Base-by-base conservation (phyloP, 2,329 filamentous ascomycete genomes). In the Akanthomyces uredinophilus region DNA sequence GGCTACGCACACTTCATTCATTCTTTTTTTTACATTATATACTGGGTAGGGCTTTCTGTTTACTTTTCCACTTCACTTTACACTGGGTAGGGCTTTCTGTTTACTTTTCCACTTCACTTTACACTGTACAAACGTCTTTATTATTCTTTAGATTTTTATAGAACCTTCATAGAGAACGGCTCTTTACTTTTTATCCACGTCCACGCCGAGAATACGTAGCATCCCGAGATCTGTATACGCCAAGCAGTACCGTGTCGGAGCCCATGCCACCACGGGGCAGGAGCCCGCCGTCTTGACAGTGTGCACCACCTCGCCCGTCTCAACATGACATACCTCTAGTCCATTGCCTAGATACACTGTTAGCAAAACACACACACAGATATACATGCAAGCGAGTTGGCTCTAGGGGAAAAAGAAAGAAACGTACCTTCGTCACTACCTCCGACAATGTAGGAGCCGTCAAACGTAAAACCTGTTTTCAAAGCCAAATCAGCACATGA, bases 391-490 rank as follows among this genome's bases (percentile, higher is more conserved):
- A 29, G 22, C 29, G 22, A 13, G 16, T 16, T 3, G 10, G 4
- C 18, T 37, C 18, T 4, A 68, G 43, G 29, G 10, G 22, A 27
- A 20, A 18, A 22, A 22, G 14, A 20, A 50, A 37, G 27, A 64
- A 24, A 63, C 76, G 71, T 74, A 79, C 85, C 87, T 74, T 92
- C 89, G 60, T 92, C 89, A 63, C 87, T 89, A 22, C 89, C 90
- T 11, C 87, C 89, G 2, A 88, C 85, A 27, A 93, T 77, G 70
- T 87, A 94, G 69, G 84, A 87, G 1, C 90, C 90, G 68, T 93
- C 90, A 73, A 90, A 93, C 18, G 85, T 89, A 71, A 93, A 94
- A 70, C 88, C 87, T 85, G 10, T 14, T 4, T 16, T 39, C 11
- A 39, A 39, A 14, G 10, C 8, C 32, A 6, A 3, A 39, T 39